These are phyloP conservation scores for Penicillium expansum DNA, from an alignment of 2,329 filamentous ascomycete genomes.

Conservation along the genomic window DNA sequence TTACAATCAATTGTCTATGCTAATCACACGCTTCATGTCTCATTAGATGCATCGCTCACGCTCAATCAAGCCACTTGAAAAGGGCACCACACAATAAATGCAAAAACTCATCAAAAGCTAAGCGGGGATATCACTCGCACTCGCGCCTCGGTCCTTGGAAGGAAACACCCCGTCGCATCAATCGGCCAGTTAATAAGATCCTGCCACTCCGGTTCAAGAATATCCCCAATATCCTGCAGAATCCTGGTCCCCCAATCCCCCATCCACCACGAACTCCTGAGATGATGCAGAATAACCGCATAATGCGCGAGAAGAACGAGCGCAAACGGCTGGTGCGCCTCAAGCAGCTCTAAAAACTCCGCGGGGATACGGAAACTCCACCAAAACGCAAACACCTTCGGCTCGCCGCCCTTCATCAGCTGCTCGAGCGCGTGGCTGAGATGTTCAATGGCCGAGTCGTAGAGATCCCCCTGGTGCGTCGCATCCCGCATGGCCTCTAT, in stretches of 20 bases:
- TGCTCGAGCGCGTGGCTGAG: slow-evolving; percentile 28
- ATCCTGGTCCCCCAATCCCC: slow-evolving; percentile 64
- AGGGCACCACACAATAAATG: neutral
- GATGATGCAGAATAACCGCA: slow-evolving; percentile 53
- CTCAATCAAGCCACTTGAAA: neutral
- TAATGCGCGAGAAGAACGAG: slow-evolving; percentile 46
- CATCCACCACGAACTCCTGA: slow-evolving; percentile 68
- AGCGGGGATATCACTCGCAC: neutral
- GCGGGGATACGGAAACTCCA: slow-evolving; percentile 61
- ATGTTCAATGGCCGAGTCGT: slow-evolving; percentile 28
- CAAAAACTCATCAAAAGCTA: slow-evolving; percentile 5
- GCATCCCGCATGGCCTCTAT: slow-evolving; percentile 21
- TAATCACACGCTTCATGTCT: slow-evolving; percentile 7
- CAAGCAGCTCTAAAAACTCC: slow-evolving; percentile 53
- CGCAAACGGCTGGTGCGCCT: slow-evolving; percentile 40
- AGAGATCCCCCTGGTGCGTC: slow-evolving; percentile 28
- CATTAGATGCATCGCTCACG: slow-evolving; percentile 6
- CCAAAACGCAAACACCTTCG: slow-evolving; percentile 47
- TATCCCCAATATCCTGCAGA: slow-evolving; percentile 56
- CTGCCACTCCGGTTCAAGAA: slow-evolving; percentile 28
- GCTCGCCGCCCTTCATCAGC: slow-evolving; percentile 32
- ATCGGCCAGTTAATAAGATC: slow-evolving; percentile 34
- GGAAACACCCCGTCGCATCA: slow-evolving; percentile 34
- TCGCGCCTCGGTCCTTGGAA: slow-evolving; percentile 9
- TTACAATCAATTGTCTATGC: slow-evolving; percentile 1